Evolutionary conservation across 805 yeast genomes (phyloP).

Genomic region (Suhomyces tanzawaensis): DNA sequence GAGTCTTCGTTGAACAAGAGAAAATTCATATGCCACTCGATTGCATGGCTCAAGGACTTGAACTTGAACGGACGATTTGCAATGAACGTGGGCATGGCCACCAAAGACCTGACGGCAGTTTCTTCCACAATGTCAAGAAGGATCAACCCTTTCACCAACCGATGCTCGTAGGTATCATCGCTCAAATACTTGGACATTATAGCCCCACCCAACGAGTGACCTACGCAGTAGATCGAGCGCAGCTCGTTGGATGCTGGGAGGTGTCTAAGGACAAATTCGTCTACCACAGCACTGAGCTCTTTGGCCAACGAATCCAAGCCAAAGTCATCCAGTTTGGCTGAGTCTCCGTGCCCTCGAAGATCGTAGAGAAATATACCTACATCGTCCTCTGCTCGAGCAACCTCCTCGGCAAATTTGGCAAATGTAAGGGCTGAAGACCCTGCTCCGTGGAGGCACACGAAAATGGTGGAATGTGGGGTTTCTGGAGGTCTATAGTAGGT

Average conservation of each 20-base stretch:
- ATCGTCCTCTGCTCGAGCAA: slow-evolving; percentile 20
- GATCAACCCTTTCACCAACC: slow-evolving; percentile 58
- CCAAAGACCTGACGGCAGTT: slow-evolving; percentile 71
- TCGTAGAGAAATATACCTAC: slow-evolving; percentile 74
- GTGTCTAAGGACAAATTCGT: slow-evolving; percentile 26
- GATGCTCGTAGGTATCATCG: slow-evolving; percentile 15
- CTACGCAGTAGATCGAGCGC: slow-evolving; percentile 57
- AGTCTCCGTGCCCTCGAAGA: slow-evolving; percentile 78
- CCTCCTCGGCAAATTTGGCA: slow-evolving; percentile 46
- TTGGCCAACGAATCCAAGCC: slow-evolving; percentile 49
- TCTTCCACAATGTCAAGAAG: slow-evolving; percentile 95
- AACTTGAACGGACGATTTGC: slow-evolving; percentile 64
- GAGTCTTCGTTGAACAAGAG: slow-evolving; percentile 56
- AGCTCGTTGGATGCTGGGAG: slow-evolving; percentile 6
- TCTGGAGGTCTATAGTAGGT: slow-evolving; percentile 59
- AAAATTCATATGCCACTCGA: slow-evolving; percentile 74
- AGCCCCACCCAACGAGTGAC: slow-evolving; percentile 94
- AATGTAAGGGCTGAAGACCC: slow-evolving; percentile 86
- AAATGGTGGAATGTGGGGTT: slow-evolving; percentile 46
- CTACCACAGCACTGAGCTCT: slow-evolving; percentile 57
- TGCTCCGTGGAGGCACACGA: slow-evolving; percentile 90
- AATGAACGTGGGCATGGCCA: slow-evolving; percentile 66
- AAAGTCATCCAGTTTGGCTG: slow-evolving; percentile 25
- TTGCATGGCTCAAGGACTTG: slow-evolving; percentile 51
- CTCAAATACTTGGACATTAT: slow-evolving; percentile 57